Conservation (phyloP, 768 basidiomycete species). For the Mycena venus region DNA sequence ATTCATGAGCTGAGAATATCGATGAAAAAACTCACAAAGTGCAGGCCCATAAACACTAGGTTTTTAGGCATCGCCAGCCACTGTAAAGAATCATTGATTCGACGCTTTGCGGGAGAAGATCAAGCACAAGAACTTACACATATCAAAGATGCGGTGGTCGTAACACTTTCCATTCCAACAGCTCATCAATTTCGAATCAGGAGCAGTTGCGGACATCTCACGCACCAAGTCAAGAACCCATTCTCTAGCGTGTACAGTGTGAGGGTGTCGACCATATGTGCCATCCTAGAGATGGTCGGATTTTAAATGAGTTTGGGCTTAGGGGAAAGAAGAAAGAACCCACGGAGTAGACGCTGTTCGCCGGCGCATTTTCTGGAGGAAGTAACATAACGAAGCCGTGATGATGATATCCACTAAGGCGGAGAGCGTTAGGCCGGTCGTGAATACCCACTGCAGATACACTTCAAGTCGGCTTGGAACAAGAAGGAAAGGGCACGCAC, state of each 20-base stretch:
- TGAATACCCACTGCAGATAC: slow-evolving; percentile 51
- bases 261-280: slow-evolving; percentile 47
- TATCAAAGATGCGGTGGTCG: slow-evolving; percentile 50
- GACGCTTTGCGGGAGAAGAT: not conserved
- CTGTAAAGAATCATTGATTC: slow-evolving; percentile 16
- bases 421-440: slow-evolving; percentile 54
- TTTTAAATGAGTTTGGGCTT: not conserved
- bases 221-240: slow-evolving; percentile 47
- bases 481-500: not conserved
- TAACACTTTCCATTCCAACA: slow-evolving; percentile 26
- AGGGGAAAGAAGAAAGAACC: not conserved
- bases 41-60: slow-evolving; percentile 51
- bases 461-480: not conserved
- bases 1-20: too few species aligned
- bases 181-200: not conserved
- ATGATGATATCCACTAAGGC: slow-evolving; percentile 50
- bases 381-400: slow-evolving; percentile 47
- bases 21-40: too few species aligned
- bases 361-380: slow-evolving; percentile 40
- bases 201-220: too few species aligned
- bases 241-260: slow-evolving; percentile 54
- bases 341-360: slow-evolving; percentile 28
- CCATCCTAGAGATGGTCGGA: slow-evolving; percentile 39
- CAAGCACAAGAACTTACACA: slow-evolving; percentile 40
- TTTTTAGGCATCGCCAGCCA: slow-evolving; percentile 52